phyloP scores from a whole-genome alignment of 441 rosid species.

The Aleurites moluccanus region DNA sequence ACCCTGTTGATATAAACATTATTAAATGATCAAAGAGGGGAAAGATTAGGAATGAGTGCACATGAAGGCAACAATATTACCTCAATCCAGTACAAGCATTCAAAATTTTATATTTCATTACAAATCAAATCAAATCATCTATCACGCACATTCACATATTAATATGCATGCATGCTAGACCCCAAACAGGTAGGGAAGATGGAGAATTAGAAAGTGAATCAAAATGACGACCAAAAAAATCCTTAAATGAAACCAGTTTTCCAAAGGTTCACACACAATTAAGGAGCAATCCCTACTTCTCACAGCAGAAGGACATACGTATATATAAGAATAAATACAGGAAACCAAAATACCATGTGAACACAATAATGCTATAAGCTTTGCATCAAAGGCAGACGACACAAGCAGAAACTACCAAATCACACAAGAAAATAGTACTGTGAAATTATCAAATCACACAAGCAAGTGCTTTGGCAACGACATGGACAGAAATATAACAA shows the following conservation, averaged over 20 bases:
- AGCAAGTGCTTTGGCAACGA: background rate
- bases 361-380: background rate
- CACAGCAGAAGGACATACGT: background rate
- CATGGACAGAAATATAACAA: background rate
- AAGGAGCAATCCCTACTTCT: background rate
- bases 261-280: too few species aligned
- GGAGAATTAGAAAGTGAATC: background rate
- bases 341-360: too few species aligned
- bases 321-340: background rate
- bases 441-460: background rate
- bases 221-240: background rate
- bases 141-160: background rate
- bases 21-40: background rate
- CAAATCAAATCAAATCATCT: background rate
- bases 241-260: background rate
- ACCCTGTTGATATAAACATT: conserved; percentile 49
- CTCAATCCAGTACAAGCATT: background rate
- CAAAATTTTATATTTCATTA: background rate
- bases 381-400: background rate
- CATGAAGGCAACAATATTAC: background rate
- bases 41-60: background rate
- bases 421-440: background rate
- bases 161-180: background rate
- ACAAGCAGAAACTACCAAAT: background rate
- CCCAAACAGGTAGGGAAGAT: background rate